Base-by-base conservation (phyloP, 2,329 filamentous ascomycete species). In the Ophiocordyceps sinensis region DNA sequence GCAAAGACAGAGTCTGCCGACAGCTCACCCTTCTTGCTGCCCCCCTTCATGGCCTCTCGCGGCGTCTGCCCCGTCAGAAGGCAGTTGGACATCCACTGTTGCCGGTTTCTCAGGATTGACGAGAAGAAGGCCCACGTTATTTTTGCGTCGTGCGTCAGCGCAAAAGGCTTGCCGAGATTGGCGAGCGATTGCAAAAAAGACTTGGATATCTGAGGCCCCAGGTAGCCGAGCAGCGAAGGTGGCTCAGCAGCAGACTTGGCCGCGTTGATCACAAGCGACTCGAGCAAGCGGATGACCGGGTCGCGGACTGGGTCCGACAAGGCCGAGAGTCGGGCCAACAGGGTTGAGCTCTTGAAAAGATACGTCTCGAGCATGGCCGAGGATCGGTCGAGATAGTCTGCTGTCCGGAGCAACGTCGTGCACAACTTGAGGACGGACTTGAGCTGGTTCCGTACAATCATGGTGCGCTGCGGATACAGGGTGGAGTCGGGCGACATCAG, bases 51-150 rank as follows among this genome's bases (percentile, higher is more conserved):
- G 5, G 82, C 75, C 50, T 91, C 79, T 46, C 84, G 77, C 4
- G 89, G 87, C 1, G 86, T 86, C 53, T 79, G 82, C 19, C 88
- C 91, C 7, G 87, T 95, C 32, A 96, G 75, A 9, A 98, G 70
- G 54, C 88, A 94, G 46, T 94, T 85, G 0, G 89, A 85, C 66
- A 98, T 85, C 85, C 89, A 96, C 55, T 94, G 88, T 57, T 98
- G 91, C 47, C 86, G 80, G 56, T 86, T 88, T 49, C 83, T 82
- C 45, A 98, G 75, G 37, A 96, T 81, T 3, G 82, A 79, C 3
- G 88, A 84, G 41, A 96, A 77, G 53, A 98, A 79, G 43, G 75
- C 77, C 91, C 89, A 98, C 17, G 86, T 81, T 8, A 71, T 68
- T 35, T 76, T 73, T 34, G 82, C 76, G 41, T 86, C 75, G 6